Percentiles rank a stretch among this genome's conserved stretches.
Conservation (phyloP, 164 flowering plant species). For the grape (Vitis vinifera) region DNA sequence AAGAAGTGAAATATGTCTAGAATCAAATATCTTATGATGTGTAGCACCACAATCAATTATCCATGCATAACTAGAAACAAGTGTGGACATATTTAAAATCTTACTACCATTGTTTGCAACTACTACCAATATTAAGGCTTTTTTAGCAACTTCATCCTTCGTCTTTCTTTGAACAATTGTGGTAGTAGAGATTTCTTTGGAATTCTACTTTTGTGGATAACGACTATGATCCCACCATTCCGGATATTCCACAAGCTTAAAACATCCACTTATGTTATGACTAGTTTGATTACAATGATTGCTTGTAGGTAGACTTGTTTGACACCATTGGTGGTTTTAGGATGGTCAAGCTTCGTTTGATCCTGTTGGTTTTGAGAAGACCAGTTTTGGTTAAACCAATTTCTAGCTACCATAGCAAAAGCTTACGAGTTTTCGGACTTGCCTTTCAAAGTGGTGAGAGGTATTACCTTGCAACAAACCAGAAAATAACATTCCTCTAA, state of each 20-base stretch:
- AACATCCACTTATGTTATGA: not conserved
- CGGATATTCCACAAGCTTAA: too few relatives aligned
- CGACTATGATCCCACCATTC: not conserved
- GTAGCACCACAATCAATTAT: not conserved
- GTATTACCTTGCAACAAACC: constrained; percentile 1
- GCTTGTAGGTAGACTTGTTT: not conserved
- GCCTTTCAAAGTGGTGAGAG: not conserved
- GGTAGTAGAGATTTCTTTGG: not conserved
- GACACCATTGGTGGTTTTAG: not conserved
- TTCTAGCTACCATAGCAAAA: not conserved
- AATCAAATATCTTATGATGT: constrained; percentile 8
- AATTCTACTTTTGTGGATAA: not conserved
- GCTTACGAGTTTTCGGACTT: not conserved
- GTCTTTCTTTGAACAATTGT: not conserved
- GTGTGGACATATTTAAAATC: not conserved
- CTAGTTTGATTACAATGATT: not conserved
- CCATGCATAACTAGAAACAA: not conserved
- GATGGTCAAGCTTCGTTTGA: too few relatives aligned
- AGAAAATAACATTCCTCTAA: constrained; percentile 4
- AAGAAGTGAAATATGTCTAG: not conserved
- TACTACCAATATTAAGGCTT: constrained; percentile 4
- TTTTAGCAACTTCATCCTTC: not conserved
- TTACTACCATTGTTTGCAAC: constrained; percentile 1
- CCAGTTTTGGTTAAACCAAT: too few relatives aligned
- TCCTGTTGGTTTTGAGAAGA: too few relatives aligned